Percentiles rank a stretch among this genome's conserved stretches.
phyloP scores from a whole-genome alignment of 2,329 filamentous ascomycete species.

The Stemphylium lycopersici region DNA sequence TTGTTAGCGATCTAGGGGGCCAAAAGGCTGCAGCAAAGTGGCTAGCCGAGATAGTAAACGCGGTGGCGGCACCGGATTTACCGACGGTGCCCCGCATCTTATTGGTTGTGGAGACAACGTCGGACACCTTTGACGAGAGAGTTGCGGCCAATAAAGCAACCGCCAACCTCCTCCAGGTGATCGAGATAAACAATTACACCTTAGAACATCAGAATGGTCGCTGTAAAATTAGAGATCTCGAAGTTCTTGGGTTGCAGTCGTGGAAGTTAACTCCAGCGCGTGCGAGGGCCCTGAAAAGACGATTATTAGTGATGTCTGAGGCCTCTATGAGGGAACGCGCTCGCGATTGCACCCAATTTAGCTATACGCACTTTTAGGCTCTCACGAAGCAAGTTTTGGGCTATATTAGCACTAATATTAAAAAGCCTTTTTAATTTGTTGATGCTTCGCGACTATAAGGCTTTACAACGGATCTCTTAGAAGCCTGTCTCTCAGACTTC shows the following conservation, averaged over 20 bases:
- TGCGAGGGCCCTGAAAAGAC: constrained; percentile 3
- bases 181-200: too few species aligned
- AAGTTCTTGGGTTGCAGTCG: constrained; percentile 4
- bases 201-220: too few species aligned
- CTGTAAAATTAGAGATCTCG: background rate
- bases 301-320: constrained; percentile 2
- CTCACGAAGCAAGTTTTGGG: background rate
- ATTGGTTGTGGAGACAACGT: constrained; percentile 30
- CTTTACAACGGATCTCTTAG: constrained; percentile 21
- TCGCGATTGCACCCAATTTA: constrained; percentile 7
- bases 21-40: background rate
- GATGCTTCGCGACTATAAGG: constrained; percentile 18
- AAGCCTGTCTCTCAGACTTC: constrained; percentile 28
- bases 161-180: background rate
- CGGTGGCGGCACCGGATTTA: background rate
- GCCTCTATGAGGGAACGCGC: background rate
- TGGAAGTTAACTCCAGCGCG: background rate
- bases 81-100: constrained; percentile 20
- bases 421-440: constrained; percentile 19
- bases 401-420: background rate
- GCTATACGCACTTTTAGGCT: constrained; percentile 13
- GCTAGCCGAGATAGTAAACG: background rate
- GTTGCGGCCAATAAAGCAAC: constrained; percentile 7
- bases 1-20: constrained; percentile 4
- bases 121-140: constrained; percentile 21